Evolutionary conservation across 2,329 filamentous ascomycete species (phyloP).

Genomic region (Neoascochyta sp.): DNA sequence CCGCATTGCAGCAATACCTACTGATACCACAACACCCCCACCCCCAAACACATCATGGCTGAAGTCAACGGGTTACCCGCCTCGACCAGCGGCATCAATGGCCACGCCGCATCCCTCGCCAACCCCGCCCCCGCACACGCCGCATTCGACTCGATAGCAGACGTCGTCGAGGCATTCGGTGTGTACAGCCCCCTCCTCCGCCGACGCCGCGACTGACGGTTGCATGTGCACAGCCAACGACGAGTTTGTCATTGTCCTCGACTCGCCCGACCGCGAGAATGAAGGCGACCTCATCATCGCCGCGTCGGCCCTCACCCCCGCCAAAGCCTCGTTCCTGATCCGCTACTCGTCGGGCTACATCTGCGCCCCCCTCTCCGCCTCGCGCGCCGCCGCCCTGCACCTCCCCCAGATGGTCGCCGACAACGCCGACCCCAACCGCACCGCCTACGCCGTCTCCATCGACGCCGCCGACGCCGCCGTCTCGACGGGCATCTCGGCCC

Average conservation of each 20-base stretch:
- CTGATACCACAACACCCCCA: neutral
- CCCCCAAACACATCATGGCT: constrained; percentile 5
- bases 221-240: constrained; percentile 46
- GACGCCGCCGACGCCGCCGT: constrained; percentile 65
- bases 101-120: constrained; percentile 11
- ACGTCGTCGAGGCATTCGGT: constrained; percentile 47
- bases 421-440: constrained; percentile 75
- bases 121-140: constrained; percentile 32
- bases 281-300: constrained; percentile 98
- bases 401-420: constrained; percentile 88
- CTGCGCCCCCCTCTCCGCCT: constrained; percentile 75
- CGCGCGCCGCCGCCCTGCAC: constrained; percentile 65
- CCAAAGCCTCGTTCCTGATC: constrained; percentile 95
- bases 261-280: constrained; percentile 89
- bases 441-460: constrained; percentile 88
- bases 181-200: constrained; percentile 6
- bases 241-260: constrained; percentile 94
- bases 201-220: constrained; percentile 5
- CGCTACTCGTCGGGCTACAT: constrained; percentile 85
- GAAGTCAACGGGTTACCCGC: constrained; percentile 13
- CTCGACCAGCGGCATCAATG: constrained; percentile 11
- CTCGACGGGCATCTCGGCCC: constrained; percentile 85
- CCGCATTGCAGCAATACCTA: too few species aligned
- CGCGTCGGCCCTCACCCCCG: constrained; percentile 74
- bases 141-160: constrained; percentile 47